Conservation (phyloP, 2,329 filamentous ascomycete species). For the Ophiostoma perfectum region DNA sequence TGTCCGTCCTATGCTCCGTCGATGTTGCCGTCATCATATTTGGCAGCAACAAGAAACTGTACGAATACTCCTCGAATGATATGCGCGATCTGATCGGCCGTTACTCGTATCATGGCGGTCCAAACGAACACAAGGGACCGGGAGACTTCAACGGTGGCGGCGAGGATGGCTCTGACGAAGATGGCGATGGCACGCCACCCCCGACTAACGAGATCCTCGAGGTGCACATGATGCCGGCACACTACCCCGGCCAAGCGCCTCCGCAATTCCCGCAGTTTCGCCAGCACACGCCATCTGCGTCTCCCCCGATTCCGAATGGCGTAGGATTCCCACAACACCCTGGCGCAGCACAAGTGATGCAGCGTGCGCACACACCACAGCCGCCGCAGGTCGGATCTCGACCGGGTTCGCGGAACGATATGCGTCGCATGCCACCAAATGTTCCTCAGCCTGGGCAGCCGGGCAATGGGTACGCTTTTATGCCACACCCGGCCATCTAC, state of each 20-base stretch:
- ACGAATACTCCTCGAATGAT: constrained; percentile 92
- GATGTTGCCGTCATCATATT: constrained; percentile 99
- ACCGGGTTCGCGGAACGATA: constrained; percentile 73
- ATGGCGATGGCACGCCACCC: constrained; percentile 69
- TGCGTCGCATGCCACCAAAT: constrained; percentile 68
- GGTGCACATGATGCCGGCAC: constrained; percentile 61
- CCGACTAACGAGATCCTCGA: constrained; percentile 58
- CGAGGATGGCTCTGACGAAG: constrained; percentile 72
- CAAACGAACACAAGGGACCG: constrained; percentile 95
- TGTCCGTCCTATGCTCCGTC: constrained; percentile 95
- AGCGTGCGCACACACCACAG: constrained; percentile 74
- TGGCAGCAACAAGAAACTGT: constrained; percentile 97
- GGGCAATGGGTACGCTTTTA: constrained; percentile 71
- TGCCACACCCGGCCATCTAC: constrained; percentile 81
- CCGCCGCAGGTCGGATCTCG: constrained; percentile 66
- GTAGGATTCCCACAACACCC: constrained; percentile 57
- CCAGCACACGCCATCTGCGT: constrained; percentile 77
- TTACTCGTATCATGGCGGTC: constrained; percentile 87
- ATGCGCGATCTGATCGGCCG: constrained; percentile 85
- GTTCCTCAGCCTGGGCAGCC: constrained; percentile 55
- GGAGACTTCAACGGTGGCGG: constrained; percentile 85
- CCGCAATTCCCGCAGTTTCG: constrained; percentile 71
- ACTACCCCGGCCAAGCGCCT: constrained; percentile 59
- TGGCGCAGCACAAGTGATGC: constrained; percentile 37
- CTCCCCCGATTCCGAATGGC: constrained; percentile 79